Percentiles rank a stretch among this genome's conserved stretches.
phyloP scores from a whole-genome alignment of 768 basidiomycete species.

The Boletus rubroflammeus region DNA sequence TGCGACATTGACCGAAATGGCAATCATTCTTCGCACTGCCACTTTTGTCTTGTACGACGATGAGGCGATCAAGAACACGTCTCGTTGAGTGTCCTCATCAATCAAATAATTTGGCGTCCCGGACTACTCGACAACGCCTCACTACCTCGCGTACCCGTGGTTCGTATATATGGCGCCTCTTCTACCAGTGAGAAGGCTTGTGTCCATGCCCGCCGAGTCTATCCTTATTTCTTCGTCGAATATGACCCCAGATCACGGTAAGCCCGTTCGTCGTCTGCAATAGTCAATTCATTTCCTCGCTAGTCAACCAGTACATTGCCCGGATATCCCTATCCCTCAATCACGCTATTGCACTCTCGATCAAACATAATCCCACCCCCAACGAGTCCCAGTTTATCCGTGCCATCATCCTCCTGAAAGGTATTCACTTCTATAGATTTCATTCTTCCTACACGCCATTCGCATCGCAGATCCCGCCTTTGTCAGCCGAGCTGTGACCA shows the following conservation, averaged over 20 bases:
- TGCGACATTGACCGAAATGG: not conserved
- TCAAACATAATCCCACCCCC: constrained; percentile 64
- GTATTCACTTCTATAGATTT: constrained; percentile 95
- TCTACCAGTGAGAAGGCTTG: constrained; percentile 76
- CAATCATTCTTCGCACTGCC: not conserved
- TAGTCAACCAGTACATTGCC: constrained; percentile 71
- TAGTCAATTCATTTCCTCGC: not conserved
- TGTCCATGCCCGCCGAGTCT: constrained; percentile 89
- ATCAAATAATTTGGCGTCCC: constrained; percentile 57
- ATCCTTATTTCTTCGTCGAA: constrained; percentile 90
- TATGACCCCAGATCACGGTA: constrained; percentile 62
- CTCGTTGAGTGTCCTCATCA: constrained; percentile 42
- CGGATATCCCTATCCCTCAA: constrained; percentile 76
- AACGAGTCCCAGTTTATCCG: constrained; percentile 65
- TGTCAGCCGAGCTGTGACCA: constrained; percentile 65
- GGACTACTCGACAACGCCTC: constrained; percentile 61
- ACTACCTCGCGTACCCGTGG: constrained; percentile 68
- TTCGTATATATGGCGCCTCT: constrained; percentile 85
- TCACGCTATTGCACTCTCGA: constrained; percentile 77
- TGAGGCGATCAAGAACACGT: constrained; percentile 11
- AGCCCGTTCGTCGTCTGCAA: constrained; percentile 15
- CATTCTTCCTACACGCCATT: constrained; percentile 79
- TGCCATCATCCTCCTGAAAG: constrained; percentile 83
- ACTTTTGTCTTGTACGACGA: not conserved
- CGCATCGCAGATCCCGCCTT: constrained; percentile 66